Percentiles rank a stretch among this genome's conserved stretches.
These are phyloP conservation scores for Pilaira anomala DNA, from an alignment of 192 early-diverging fungal species.

Conservation along the genomic window DNA sequence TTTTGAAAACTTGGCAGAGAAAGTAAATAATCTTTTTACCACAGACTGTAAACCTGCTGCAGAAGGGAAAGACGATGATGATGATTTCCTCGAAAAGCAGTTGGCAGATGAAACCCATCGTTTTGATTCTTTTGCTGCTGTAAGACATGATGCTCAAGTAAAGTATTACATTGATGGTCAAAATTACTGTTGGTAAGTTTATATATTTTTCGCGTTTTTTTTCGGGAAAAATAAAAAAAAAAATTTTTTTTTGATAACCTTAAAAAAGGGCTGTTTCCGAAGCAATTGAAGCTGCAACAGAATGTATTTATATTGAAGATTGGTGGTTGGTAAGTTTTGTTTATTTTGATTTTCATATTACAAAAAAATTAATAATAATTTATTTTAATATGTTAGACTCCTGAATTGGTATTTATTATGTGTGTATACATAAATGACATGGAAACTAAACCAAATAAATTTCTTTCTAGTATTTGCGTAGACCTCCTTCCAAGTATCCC, in stretches of 20 bases:
- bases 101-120: conserved; percentile 47
- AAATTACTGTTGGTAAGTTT: conserved; percentile 60
- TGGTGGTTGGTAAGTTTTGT: conserved; percentile 71
- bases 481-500: conserved; percentile 71
- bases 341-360: neutral
- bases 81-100: conserved; percentile 40
- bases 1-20: conserved; percentile 6
- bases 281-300: conserved; percentile 65
- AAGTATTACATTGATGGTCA: conserved; percentile 76
- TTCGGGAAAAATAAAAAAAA: neutral
- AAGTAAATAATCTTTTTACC: conserved; percentile 32
- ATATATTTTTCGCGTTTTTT: too few relatives aligned
- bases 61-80: conserved; percentile 23
- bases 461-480: conserved; percentile 60
- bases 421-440: neutral
- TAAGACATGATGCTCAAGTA: conserved; percentile 58
- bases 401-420: conserved; percentile 62
- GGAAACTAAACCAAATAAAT: neutral
- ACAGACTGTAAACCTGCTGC: too few relatives aligned
- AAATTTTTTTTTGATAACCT: neutral
- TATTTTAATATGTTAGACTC: conserved; percentile 38
- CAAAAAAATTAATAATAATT: neutral
- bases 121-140: conserved; percentile 72
- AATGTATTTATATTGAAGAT: conserved; percentile 69
- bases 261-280: conserved; percentile 59